phyloP scores from a whole-genome alignment of 2,329 filamentous ascomycete species.

The Colletotrichum gloeosporioides region DNA sequence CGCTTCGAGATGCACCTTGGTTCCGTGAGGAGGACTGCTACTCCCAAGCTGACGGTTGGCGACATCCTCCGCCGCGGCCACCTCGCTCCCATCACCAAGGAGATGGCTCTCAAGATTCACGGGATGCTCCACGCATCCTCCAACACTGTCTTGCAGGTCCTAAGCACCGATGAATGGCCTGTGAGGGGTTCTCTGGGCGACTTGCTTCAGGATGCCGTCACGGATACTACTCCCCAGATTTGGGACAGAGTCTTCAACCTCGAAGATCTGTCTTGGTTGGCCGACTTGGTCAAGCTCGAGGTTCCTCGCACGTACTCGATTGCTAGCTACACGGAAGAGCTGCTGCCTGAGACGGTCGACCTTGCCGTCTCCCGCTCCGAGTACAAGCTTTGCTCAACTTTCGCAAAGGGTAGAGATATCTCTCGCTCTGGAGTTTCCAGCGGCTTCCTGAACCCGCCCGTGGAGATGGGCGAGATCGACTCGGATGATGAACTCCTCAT shows the following conservation, averaged over 20 bases:
- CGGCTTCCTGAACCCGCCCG: constrained; percentile 56
- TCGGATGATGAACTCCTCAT: constrained; percentile 55
- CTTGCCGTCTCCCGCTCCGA: constrained; percentile 57
- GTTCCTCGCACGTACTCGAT: constrained; percentile 60
- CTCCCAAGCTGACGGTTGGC: constrained; percentile 43
- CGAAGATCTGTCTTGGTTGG: constrained; percentile 49
- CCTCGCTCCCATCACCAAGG: constrained; percentile 55
- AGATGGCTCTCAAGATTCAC: constrained; percentile 54
- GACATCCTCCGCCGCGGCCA: constrained; percentile 58
- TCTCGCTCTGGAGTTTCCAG: constrained; percentile 53
- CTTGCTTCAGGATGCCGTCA: constrained; percentile 51
- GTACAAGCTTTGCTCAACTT: constrained; percentile 51
- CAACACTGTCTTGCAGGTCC: constrained; percentile 51
- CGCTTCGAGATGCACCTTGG: constrained; percentile 53
- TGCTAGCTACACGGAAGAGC: constrained; percentile 53
- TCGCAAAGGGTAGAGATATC: constrained; percentile 36
- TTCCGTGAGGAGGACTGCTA: constrained; percentile 34
- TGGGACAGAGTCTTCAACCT: constrained; percentile 58
- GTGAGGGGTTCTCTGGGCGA: constrained; percentile 56
- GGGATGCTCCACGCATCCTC: constrained; percentile 54
- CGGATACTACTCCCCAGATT: constrained; percentile 51
- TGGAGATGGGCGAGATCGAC: constrained; percentile 39
- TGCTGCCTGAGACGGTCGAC: constrained; percentile 56
- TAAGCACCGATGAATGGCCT: constrained; percentile 57
- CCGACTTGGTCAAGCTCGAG: constrained; percentile 51